Evolutionary conservation across 495 filamentous ascomycete species (phyloP).

Genomic region (Arthonia radiata): DNA sequence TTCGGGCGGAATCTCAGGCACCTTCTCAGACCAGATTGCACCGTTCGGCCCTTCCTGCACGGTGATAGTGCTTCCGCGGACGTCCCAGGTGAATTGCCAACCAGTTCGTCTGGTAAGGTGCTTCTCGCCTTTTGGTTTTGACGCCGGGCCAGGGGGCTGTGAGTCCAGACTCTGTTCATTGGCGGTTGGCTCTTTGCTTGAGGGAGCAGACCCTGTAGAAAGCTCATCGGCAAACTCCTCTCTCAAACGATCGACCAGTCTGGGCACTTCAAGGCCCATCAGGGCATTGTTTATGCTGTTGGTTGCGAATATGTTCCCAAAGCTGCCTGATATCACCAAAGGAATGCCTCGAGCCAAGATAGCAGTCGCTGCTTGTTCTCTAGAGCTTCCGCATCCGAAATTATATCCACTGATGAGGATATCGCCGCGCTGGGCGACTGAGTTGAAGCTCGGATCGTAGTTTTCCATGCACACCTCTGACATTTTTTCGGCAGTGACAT

Average conservation of each 20-base stretch:
- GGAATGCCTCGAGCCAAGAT: conserved; percentile 69
- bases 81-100: conserved; percentile 77
- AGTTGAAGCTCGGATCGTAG: conserved; percentile 49
- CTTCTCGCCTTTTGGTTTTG: conserved; percentile 20
- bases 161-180: conserved; percentile 22
- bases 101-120: conserved; percentile 58
- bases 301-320: conserved; percentile 69
- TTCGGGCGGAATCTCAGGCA: conserved; percentile 66
- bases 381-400: conserved; percentile 61
- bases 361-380: conserved; percentile 78
- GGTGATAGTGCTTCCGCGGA: conserved; percentile 38
- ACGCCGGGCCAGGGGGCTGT: conserved; percentile 15
- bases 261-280: conserved; percentile 60
- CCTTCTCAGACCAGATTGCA: conserved; percentile 47
- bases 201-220: conserved; percentile 3
- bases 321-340: conserved; percentile 62
- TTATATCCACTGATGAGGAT: conserved; percentile 75
- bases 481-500: conserved; percentile 52
- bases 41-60: conserved; percentile 44
- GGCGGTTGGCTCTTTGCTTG: conserved; percentile 11
- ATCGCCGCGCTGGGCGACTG: conserved; percentile 36
- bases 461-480: conserved; percentile 79
- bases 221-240: conserved; percentile 26
- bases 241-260: conserved; percentile 41
- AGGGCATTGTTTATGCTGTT: conserved; percentile 89